Evolutionary conservation across 2,329 filamentous ascomycete genomes (phyloP).

Genomic region (Raffaelea arxii): DNA sequence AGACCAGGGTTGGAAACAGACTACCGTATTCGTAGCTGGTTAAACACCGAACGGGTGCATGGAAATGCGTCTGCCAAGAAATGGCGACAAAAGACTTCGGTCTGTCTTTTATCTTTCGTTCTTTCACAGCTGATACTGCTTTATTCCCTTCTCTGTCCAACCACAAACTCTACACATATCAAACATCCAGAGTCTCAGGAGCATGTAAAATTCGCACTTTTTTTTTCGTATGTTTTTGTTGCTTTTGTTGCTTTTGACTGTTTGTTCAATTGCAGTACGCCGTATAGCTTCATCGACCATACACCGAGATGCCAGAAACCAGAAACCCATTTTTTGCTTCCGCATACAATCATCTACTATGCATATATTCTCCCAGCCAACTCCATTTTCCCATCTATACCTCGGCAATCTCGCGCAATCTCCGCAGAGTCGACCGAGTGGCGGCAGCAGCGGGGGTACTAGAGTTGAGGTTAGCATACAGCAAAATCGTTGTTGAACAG

Average conservation of each 20-base stretch:
- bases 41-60: too few relatives aligned
- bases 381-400: slow-evolving; percentile 47
- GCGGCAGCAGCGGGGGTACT: slow-evolving; percentile 89
- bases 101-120: too few relatives aligned
- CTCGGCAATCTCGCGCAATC: slow-evolving; percentile 95
- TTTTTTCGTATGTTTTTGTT: neutral
- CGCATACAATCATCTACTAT: too few relatives aligned
- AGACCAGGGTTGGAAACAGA: too few relatives aligned
- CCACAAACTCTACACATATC: too few relatives aligned
- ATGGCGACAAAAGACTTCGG: too few relatives aligned
- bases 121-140: too few relatives aligned
- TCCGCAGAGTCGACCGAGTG: slow-evolving; percentile 91
- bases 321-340: slow-evolving; percentile 1
- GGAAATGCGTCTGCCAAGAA: too few relatives aligned
- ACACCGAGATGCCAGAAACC: slow-evolving; percentile 2
- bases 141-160: too few relatives aligned
- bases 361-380: neutral
- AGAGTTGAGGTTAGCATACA: slow-evolving; percentile 10
- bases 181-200: too few relatives aligned
- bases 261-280: neutral
- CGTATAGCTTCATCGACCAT: neutral
- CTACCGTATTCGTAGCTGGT: too few relatives aligned
- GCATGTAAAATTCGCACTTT: neutral
- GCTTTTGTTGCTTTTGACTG: neutral
- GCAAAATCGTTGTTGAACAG: neutral